Percentiles rank a stretch among this genome's conserved stretches.
Conservation (phyloP, 2,329 filamentous ascomycete genomes). For the Rhinocladiella similis region DNA sequence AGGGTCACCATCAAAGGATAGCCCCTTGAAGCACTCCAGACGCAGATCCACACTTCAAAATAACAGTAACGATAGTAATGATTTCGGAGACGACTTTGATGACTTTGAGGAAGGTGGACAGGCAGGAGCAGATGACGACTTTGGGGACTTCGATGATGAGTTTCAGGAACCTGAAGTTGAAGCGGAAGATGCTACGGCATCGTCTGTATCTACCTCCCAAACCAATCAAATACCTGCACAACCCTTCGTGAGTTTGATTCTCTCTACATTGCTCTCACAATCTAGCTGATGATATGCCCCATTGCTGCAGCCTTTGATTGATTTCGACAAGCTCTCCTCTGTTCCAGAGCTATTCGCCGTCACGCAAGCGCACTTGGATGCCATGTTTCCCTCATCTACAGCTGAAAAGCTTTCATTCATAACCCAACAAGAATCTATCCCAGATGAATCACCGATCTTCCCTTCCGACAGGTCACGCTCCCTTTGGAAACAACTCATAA, state of each 20-base stretch:
- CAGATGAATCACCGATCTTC: constrained; percentile 62
- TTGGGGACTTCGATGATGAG: constrained; percentile 67
- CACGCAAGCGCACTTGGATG: constrained; percentile 42
- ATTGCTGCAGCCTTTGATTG: constrained; percentile 35
- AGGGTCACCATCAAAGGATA: constrained; percentile 58
- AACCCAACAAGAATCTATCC: constrained; percentile 41
- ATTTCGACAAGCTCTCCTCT: constrained; percentile 56
- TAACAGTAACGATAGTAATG: constrained; percentile 57
- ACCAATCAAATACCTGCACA: constrained; percentile 19
- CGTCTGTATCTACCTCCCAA: constrained; percentile 34
- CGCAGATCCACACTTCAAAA: constrained; percentile 31
- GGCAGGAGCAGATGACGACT: constrained; percentile 53
- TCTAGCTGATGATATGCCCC: constrained; percentile 31
- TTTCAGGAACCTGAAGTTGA: constrained; percentile 55
- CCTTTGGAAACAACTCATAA: constrained; percentile 93
- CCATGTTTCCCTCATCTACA: constrained; percentile 45
- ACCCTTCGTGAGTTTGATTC: constrained; percentile 17
- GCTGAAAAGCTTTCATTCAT: constrained; percentile 33
- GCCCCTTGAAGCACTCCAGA: constrained; percentile 40
- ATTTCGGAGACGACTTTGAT: constrained; percentile 62
- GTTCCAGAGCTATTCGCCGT: constrained; percentile 43
- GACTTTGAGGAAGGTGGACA: constrained; percentile 55
- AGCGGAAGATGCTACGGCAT: constrained; percentile 30
- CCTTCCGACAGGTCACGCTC: constrained; percentile 84
- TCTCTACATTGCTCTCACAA: no score